Base-by-base conservation (phyloP, 106 monocot species). In the Platanthera guangdongensis region DNA sequence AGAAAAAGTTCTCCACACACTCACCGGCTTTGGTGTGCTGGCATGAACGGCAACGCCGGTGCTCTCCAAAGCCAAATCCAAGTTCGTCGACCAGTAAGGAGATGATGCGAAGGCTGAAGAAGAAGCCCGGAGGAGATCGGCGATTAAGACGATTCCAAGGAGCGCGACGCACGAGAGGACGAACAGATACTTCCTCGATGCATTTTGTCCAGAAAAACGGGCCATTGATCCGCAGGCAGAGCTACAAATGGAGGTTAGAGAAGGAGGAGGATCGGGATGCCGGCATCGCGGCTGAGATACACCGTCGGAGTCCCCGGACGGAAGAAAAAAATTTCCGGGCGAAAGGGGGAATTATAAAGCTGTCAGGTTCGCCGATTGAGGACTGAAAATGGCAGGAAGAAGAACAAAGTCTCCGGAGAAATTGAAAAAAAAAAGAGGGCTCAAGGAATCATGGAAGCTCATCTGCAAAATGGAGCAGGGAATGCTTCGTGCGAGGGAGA, bases 81-180 rank as follows among this genome's bases (percentile, higher is more conserved):
- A 45, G 50, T 54, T 53, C 15, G 73, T 74, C 12, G 84, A 87
- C 90, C 87, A 85, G 46, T 82, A 54, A 28, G 67, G 19, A 5
- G 85, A 85, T 9, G 92, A 86, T 8, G 76, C 81, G 9, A 77
- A 46, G 6, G 85, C 57, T 21, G 86, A 81, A 15, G 90, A 88
- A 18, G 93, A 81, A 6, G 94, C 86, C 83, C 90, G 85, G 52
- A 90, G 83, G 79, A 82, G 85, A 72, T 94, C 87, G 12, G 85
- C 83, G 51, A 94, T 59, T 76, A 94, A 81, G 18, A 79, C 86
- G 53, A 94, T 46, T 21, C 83, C 87, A 50, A 91, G 83, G 46
- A 91, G 74, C 22, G 81, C 81, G 55, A 89, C 49, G 88, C 81
- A 85, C 13, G 83, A 72, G 13, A 91, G 77, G 14, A 87, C 77